Base-by-base conservation (phyloP, 108 stramenopile genomes). In the Skeletonema marinoi region DNA sequence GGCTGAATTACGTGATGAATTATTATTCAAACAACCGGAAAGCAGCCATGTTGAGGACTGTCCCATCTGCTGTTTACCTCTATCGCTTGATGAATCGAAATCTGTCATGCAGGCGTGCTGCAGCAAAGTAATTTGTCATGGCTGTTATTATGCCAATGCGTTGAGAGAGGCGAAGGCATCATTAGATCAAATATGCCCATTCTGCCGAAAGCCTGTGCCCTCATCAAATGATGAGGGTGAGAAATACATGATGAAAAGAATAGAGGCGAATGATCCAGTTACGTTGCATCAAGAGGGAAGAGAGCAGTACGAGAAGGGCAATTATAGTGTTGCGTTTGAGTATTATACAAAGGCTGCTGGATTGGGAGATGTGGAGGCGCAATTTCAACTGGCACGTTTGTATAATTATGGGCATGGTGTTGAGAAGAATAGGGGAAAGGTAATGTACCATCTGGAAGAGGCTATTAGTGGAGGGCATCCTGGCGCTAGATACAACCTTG, bases 381-480 rank as follows among this genome's bases (percentile, higher is more conserved):
- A 38, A 38, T 16, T 12, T 1, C 3, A 16, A 64, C 11, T 64
- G 21, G 0, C 33, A 3, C 9, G 16, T 38, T 3, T 35, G 33
- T 64, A 64, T 39, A 0, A 2, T 17, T 0, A 3, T n/a, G 33
- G 62, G 10, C 35, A 42, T 19, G 63, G 63, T 38, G 33, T 64
- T 21, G 63, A 64, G 36, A 64, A 42, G 63, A 7, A 64, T 8
- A 9, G 2, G 4, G 10, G 11, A 38, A 64, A 64, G 54, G 31
- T 11, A 64, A 1, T 39, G 9, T 8, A 36, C n/a, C 63, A 64
- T 29, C 31, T 64, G 35, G 63, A 64, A 64, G 17, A 33, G 4
- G 63, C 63, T 21, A 35, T 35, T 2, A 64, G 36, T 35, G 63
- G 63, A 21, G 63, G 63, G 5, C 33, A 64, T 39, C 63, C 63